Evolutionary conservation across 1,284 basidiomycete species (phyloP).

Genomic region (Agroathelia rolfsii): DNA sequence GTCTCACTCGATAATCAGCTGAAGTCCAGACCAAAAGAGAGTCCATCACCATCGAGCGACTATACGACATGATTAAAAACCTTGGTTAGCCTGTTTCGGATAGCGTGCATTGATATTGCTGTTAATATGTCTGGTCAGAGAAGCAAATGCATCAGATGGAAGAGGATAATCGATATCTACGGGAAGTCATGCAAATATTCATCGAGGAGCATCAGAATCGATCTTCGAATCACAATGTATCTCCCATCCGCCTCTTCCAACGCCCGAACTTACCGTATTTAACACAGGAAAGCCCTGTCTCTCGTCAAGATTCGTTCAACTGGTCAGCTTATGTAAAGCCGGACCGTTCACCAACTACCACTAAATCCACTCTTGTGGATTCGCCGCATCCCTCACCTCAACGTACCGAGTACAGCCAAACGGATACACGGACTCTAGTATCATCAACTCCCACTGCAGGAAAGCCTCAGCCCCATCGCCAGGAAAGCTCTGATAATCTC

Average conservation of each 20-base stretch:
- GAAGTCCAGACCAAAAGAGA: constrained; percentile 57
- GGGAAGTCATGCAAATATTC: constrained; percentile 47
- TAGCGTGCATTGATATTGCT: constrained; percentile 6
- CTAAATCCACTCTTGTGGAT: constrained; percentile 39
- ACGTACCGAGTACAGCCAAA: constrained; percentile 57
- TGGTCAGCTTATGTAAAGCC: constrained; percentile 71
- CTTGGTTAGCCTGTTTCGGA: constrained; percentile 45
- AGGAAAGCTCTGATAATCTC: constrained; percentile 67
- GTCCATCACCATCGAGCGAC: constrained; percentile 50
- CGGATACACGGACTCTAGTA: constrained; percentile 25
- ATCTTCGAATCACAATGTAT: constrained; percentile 9
- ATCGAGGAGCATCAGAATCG: constrained; percentile 47
- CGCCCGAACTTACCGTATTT: constrained; percentile 6
- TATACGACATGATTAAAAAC: constrained; percentile 63
- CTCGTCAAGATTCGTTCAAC: constrained; percentile 69
- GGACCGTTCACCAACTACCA: constrained; percentile 67
- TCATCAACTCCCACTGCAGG: constrained; percentile 23
- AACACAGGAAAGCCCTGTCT: constrained; percentile 44
- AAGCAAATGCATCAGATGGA: constrained; percentile 63
- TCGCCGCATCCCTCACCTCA: constrained; percentile 73
- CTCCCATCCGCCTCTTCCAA: constrained; percentile 9
- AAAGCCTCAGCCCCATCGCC: constrained; percentile 25
- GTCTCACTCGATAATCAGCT: constrained; percentile 30
- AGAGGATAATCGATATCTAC: constrained; percentile 65
- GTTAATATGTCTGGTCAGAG: constrained; percentile 29